These are phyloP conservation scores for Xanthoceras sorbifolium DNA, from an alignment of 345 rosid species.

Conservation along the genomic window DNA sequence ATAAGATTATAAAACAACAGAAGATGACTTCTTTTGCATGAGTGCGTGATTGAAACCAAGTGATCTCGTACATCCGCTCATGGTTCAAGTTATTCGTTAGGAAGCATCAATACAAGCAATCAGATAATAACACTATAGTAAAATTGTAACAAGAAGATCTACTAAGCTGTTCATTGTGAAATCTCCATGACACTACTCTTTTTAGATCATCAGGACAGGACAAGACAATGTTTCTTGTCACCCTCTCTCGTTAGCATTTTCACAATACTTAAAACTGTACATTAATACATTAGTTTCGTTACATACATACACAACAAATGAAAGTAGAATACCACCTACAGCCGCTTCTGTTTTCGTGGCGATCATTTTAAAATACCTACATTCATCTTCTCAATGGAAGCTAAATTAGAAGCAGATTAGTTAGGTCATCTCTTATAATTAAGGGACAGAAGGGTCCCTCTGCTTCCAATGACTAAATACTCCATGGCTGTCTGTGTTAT, in stretches of 20 bases:
- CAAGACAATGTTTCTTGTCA: background rate
- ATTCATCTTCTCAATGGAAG: background rate
- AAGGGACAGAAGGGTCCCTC: no score
- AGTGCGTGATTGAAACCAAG: no score
- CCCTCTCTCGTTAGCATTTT: constrained; percentile 27
- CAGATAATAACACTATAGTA: background rate
- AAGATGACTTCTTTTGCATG: no score
- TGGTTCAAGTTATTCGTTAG: no score
- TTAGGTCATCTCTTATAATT: background rate
- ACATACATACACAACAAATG: constrained; percentile 34
- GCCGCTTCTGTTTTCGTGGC: background rate
- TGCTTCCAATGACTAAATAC: constrained; percentile 10
- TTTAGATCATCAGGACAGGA: background rate
- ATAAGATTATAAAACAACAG: no score
- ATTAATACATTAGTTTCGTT: constrained; percentile 12
- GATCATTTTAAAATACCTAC: background rate
- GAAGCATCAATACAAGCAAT: background rate
- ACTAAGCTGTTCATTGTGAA: background rate
- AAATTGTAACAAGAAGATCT: background rate
- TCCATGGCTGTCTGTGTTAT: background rate
- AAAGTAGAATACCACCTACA: background rate
- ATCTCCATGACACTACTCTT: background rate
- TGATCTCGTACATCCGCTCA: no score
- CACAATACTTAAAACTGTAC: constrained; percentile 32
- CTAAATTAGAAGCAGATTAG: constrained; percentile 9